phyloP scores from a whole-genome alignment of 345 rosid genomes.

The Salix koriyanagi region DNA sequence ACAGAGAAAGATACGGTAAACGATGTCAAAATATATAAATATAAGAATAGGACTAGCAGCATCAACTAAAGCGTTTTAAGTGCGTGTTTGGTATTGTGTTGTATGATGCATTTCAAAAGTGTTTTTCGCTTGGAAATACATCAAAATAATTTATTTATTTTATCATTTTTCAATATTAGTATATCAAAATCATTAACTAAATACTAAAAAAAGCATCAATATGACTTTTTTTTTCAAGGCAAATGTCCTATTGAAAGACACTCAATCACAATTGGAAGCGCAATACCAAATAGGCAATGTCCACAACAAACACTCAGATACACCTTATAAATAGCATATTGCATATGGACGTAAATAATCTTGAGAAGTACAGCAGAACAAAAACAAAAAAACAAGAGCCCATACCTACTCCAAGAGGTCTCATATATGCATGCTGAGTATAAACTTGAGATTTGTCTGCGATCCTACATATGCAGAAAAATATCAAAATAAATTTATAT shows the following conservation, averaged over 20 bases:
- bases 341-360: not conserved
- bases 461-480: conserved; percentile 51
- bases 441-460: conserved; percentile 97
- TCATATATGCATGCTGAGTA: conserved; percentile 99
- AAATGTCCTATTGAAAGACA: too few relatives aligned
- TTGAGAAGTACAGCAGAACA: not conserved
- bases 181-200: too few relatives aligned
- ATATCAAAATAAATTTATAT: not conserved
- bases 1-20: conserved; percentile 11
- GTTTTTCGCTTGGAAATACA: too few relatives aligned
- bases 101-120: too few relatives aligned
- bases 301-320: not conserved
- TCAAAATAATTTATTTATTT: too few relatives aligned
- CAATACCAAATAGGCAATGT: not conserved
- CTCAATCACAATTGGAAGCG: too few relatives aligned
- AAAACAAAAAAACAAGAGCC: not conserved
- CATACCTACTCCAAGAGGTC: conserved; percentile 98
- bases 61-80: not conserved
- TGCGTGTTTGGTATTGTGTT: too few relatives aligned
- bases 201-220: too few relatives aligned
- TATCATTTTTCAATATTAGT: too few relatives aligned
- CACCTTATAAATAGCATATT: too few relatives aligned
- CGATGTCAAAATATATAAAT: not conserved
- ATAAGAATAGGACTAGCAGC: not conserved
- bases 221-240: too few relatives aligned